Base-by-base conservation (phyloP, 805 yeast species). In the Ogataea minuta region DNA sequence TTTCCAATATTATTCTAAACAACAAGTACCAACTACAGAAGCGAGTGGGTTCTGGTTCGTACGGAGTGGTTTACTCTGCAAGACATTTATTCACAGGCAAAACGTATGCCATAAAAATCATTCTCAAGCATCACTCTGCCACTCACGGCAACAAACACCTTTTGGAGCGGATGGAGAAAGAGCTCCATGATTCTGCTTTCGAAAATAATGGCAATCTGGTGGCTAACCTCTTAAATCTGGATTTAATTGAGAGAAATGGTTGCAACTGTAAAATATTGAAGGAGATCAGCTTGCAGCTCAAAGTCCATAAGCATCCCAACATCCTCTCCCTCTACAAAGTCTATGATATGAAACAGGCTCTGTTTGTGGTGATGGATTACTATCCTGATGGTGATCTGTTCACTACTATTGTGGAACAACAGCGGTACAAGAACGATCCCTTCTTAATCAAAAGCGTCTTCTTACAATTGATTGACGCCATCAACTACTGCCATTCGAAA, bases 321-420 rank as follows among this genome's bases (percentile, higher is more conserved):
- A 76, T 91, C 19, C 77, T 84, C 23, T 72, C 84, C 10, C 82
- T 91, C 32, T 83, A 83, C 52, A 80, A 83, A 52, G 85, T 86
- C 30, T 70, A 83, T 46, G 82, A 79, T 44, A 69, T 78, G 12
- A 75, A 74, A 35, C 62, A 70, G 25, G 81, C 81, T 2, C 57
- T 77, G 14, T 81, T 85, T 51, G 80, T 87, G 16, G 72, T 91
- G 8, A 82, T 90, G 87, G 98, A 91, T 60, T 88, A 85, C 61
- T 84, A 72, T 56, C 76, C 81, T 17, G 85, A 83, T 49, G 95
- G 95, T 35, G 99, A 91, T 59, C 70, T 91, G 44, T 93, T 91
- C 62, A 75, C 81, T 36, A 81, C 86, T 39, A 91, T 91, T 39
- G 91, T 90, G 28, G 95, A 86, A 41, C 67, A 74, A 29, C 76